Base-by-base conservation (phyloP, 176 grass and related monocot species). In the Poa pratensis region DNA sequence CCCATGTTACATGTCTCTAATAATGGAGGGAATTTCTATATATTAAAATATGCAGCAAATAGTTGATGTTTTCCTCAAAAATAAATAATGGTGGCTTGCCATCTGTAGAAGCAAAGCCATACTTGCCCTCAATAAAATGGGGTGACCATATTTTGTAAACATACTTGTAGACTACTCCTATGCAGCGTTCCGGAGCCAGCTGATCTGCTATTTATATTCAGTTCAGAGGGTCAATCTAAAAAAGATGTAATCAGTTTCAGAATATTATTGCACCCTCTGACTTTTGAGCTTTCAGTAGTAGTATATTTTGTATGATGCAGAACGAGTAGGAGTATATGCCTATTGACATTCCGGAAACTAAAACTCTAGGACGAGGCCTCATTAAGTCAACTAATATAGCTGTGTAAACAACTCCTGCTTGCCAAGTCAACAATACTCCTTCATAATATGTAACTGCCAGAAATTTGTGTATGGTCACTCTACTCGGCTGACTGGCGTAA, bases 361-460 rank as follows among this genome's bases (percentile, higher is more conserved):
- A 22, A 86, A 43, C 64, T 11, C 16, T 34, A 20, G 50, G 52
- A 34, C 35, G 68, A 55, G 58, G 18, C 35, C 70, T n/a, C 10
- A 27, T 26, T 30, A 79, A 79, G 79, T 58, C 84, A 74, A 58
- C 74, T 82, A 70, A 83, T 86, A 35, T 18, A 75, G 75, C 24
- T 40, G n/a, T 6, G 39, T 87, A 79, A 90, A 83, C 84, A 86
- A 87, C 17, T 48, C 11, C 27, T 86, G 45, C 66, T 79, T 64
- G 78, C 34, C 45, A 42, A 83, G 79, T 90, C 80, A 86, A 87
- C 67, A 50, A 78, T 27, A 4, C 76, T 17, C 19, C 67, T 22
- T 49, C 1, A 46, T 0, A 75, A 51, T 61, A 28, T 61, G 45
- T 48, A 48, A 48, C 45, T 48, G 45, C 45, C 45, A 48, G 45